Evolutionary conservation across 345 rosid genomes (phyloP).

Genomic region (Arabis alpina): DNA sequence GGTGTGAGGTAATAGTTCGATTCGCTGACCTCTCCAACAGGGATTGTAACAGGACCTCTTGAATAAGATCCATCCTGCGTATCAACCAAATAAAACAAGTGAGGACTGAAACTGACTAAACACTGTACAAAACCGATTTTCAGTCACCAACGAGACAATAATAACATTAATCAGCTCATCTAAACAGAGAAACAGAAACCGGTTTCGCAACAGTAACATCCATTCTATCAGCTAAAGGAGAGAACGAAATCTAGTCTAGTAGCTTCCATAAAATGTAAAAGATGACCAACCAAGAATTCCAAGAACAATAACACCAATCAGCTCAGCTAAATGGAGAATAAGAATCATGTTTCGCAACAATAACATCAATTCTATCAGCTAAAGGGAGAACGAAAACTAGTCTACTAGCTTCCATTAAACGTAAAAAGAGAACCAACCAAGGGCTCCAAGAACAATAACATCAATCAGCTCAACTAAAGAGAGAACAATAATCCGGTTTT

Average conservation of each 20-base stretch:
- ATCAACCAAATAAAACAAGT: conserved; percentile 13
- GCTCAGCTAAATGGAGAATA: too few species aligned
- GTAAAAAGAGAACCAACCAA: too few species aligned
- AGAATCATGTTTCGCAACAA: too few species aligned
- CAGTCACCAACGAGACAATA: neutral
- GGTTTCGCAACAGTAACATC: neutral
- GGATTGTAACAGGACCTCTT: conserved; percentile 81
- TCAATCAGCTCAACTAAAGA: too few species aligned
- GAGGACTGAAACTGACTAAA: neutral
- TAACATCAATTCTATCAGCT: too few species aligned
- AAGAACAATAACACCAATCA: neutral
- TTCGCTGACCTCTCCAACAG: conserved; percentile 64
- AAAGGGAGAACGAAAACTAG: too few species aligned
- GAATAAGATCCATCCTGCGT: conserved; percentile 92
- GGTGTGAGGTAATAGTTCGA: conserved; percentile 70
- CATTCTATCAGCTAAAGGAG: neutral
- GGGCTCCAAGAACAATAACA: too few species aligned
- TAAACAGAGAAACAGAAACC: neutral
- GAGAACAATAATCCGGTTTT: too few species aligned
- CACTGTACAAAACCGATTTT: neutral
- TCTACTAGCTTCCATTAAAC: too few species aligned
- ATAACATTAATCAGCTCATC: neutral
- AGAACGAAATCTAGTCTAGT: neutral
- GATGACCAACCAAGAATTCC: neutral
- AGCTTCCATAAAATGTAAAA: neutral